These are phyloP conservation scores for rapeseed (Brassica napus) DNA, from an alignment of 345 rosid genomes.

Conservation along the genomic window Da-Ae NC_063435.1:6391501-6392000, in stretches of 20 bases:
- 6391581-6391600: too few species aligned
- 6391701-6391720: background rate
- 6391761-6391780: background rate
- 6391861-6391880: constrained; percentile 57
- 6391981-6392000: constrained; percentile 85
- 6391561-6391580: too few species aligned
- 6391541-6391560: too few species aligned
- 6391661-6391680: constrained; percentile 5
- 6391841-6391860: constrained; percentile 60
- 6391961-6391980: constrained; percentile 58
- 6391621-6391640: background rate
- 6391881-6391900: constrained; percentile 58
- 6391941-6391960: constrained; percentile 64
- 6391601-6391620: too few species aligned
- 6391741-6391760: background rate
- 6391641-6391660: constrained; percentile 9
- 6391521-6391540: too few species aligned
- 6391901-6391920: constrained; percentile 44
- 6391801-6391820: constrained; percentile 15
- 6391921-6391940: constrained; percentile 61
- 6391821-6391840: constrained; percentile 34
- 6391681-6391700: background rate
- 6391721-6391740: background rate
- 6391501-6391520: too few species aligned
- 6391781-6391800: background rate